Evolutionary conservation across 805 yeast species (phyloP).

Genomic region (Kluyveromyces wickerhamii): DNA sequence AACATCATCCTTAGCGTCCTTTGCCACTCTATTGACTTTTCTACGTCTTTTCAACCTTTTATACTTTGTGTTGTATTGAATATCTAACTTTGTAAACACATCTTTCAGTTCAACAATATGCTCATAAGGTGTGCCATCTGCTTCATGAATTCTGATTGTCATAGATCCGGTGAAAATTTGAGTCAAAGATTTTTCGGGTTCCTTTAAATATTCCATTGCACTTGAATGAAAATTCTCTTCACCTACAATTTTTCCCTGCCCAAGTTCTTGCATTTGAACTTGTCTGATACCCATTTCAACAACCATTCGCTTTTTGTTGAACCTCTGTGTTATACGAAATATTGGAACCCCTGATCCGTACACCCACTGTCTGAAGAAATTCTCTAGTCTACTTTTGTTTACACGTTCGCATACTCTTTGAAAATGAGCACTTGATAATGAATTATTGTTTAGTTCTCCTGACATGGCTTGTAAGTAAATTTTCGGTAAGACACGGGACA

Average conservation of each 20-base stretch:
- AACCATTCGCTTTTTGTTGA: conserved; percentile 88
- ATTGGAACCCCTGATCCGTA: conserved; percentile 82
- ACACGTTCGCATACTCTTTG: conserved; percentile 94
- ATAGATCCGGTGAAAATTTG: conserved; percentile 80
- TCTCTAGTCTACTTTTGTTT: conserved; percentile 72
- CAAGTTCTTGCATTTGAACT: conserved; percentile 61
- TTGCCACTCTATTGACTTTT: conserved; percentile 33
- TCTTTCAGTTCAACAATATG: conserved; percentile 92
- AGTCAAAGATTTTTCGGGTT: conserved; percentile 16
- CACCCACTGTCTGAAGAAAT: conserved; percentile 91
- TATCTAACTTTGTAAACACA: conserved; percentile 75
- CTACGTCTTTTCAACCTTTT: conserved; percentile 66
- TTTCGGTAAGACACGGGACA: conserved; percentile 86
- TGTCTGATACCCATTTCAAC: conserved; percentile 93
- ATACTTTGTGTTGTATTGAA: conserved; percentile 91
- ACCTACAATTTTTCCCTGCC: conserved; percentile 20
- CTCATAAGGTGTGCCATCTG: conserved; percentile 97
- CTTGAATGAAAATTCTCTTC: conserved; percentile 23
- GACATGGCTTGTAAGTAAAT: conserved; percentile 91
- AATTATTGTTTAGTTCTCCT: conserved; percentile 76
- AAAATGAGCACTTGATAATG: conserved; percentile 74
- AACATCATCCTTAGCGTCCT: conserved; percentile 28
- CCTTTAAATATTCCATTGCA: conserved; percentile 20
- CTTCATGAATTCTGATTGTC: conserved; percentile 95
- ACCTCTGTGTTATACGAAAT: conserved; percentile 81